A percentile compares a stretch with the other conserved stretches of the same genome.
Evolutionary conservation across 2,329 filamentous ascomycete genomes (phyloP).

Genomic region (Beauveria sp.): DNA sequence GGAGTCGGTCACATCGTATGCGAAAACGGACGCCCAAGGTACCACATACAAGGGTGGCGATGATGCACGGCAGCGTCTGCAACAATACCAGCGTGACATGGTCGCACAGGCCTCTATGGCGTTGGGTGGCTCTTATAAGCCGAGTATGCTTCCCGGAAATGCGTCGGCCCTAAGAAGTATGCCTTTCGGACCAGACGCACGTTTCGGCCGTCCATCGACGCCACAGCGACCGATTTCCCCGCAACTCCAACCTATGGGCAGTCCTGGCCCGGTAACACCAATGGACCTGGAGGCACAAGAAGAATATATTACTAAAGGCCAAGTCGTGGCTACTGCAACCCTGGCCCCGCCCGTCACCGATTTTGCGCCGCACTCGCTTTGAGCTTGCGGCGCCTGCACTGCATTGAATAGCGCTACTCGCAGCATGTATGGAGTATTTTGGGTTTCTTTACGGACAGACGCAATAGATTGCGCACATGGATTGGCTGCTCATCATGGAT

Average conservation of each 20-base stretch:
- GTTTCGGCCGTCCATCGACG: conserved; percentile 27
- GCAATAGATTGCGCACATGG: background rate
- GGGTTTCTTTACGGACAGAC: background rate
- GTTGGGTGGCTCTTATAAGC: conserved; percentile 21
- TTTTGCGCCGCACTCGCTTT: conserved; percentile 9
- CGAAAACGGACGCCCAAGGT: conserved; percentile 30
- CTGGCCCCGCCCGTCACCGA: background rate
- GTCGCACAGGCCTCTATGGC: conserved; percentile 48
- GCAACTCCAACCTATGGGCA: conserved; percentile 44
- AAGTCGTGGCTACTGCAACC: background rate
- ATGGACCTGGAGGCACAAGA: conserved; percentile 42
- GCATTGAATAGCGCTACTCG: background rate
- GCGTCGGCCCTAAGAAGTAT: conserved; percentile 27
- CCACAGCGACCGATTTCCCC: conserved; percentile 42
- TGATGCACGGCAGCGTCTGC: conserved; percentile 23
- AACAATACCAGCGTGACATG: conserved; percentile 56
- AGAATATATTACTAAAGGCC: conserved; percentile 7
- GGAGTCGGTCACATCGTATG: conserved; percentile 22
- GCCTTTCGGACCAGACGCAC: conserved; percentile 27
- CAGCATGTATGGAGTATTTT: conserved; percentile 6
- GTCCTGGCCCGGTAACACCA: conserved; percentile 54
- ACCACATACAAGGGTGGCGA: conserved; percentile 12
- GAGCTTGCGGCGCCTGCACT: background rate
- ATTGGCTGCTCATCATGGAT: background rate
- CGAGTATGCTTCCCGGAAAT: conserved; percentile 18